Base-by-base conservation (phyloP, 495 filamentous ascomycete genomes). In the Penicillium lividum region DNA sequence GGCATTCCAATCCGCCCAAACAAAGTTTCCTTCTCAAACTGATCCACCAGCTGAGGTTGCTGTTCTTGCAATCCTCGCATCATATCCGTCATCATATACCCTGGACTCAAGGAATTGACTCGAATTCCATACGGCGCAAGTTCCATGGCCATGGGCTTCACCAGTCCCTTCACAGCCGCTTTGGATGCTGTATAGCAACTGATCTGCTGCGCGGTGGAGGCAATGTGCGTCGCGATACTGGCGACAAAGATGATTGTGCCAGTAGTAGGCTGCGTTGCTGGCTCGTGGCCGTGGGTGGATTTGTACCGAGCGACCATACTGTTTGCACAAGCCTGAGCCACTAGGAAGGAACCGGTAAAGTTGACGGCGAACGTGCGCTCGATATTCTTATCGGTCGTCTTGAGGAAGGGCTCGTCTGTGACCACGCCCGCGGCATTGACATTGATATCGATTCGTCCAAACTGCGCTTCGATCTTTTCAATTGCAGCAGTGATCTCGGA, bases 81-180 rank as follows among this genome's bases (percentile, higher is more conserved):
- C 54, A 51, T 57, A 31, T 57, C 44, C 31, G 31, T 33, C 31
- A 33, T 33, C 31, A 33, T 33, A 33, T 43, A 52, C 34, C 80
- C 80, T 29, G 80, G 79, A n/a, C 69, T 68, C 5, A 83, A 62
- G 13, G 76, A 66, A 59, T 83, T 83, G 5, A 71, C 68, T 18
- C 79, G 62, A 15, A 83, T 71, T 6, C 77, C 77, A 51, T 69
- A 71, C 10, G 69, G 66, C 0, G 77, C 80, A 36, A 82, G 57
- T 59, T 82, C 80, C 55, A 82, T 62, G 38, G 78, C 80, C 71
- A 82, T 72, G 45, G 71, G 69, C 54, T 82, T 81, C 13, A 70
- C 72, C 47, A 82, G 76, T 3, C 78, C 80, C 25, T 79, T 76
- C 2, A 81, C 66, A 13, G 65, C 80, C 34, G 63, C 80, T 61